A percentile compares a stretch with the other conserved stretches of the same genome.
Evolutionary conservation across 768 basidiomycete genomes (phyloP).

Genomic region (Wakefieldia striispora): DNA sequence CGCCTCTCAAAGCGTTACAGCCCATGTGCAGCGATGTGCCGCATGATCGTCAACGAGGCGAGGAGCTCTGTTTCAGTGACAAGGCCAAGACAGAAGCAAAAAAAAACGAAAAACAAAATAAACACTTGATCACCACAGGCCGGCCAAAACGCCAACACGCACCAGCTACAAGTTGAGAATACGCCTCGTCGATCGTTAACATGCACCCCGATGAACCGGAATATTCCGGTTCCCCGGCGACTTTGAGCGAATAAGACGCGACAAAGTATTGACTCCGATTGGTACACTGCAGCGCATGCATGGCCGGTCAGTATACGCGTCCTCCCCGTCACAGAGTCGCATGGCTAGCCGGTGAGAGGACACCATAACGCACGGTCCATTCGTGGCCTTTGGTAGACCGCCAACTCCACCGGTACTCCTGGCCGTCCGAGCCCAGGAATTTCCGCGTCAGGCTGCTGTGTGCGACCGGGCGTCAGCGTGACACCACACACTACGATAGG

Average conservation of each 20-base stretch:
- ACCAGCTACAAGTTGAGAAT: constrained; percentile 56
- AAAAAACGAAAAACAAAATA: too few relatives aligned
- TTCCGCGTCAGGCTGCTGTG: constrained; percentile 46
- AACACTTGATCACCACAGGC: constrained; percentile 3
- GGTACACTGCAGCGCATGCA: constrained; percentile 45
- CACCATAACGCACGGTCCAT: constrained; percentile 53
- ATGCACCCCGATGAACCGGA: constrained; percentile 55
- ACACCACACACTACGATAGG: constrained; percentile 1
- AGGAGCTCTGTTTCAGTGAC: constrained; percentile 47
- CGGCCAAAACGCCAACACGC: constrained; percentile 18
- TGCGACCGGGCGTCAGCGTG: constrained; percentile 5
- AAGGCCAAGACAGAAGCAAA: not conserved
- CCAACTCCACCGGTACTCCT: constrained; percentile 62
- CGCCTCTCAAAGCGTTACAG: constrained; percentile 23
- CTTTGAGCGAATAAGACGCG: constrained; percentile 59
- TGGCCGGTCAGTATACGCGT: not conserved
- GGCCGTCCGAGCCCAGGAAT: constrained; percentile 58
- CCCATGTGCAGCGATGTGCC: constrained; percentile 52
- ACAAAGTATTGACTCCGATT: constrained; percentile 50
- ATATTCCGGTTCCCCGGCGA: constrained; percentile 54
- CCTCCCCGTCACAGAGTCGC: too few relatives aligned
- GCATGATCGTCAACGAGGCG: constrained; percentile 61
- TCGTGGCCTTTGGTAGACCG: constrained; percentile 49
- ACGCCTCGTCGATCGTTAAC: constrained; percentile 62
- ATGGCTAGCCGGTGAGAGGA: too few relatives aligned